These are phyloP conservation scores for Lachnellula occidentalis DNA, from an alignment of 2,329 filamentous ascomycete genomes.

Conservation along the genomic window DNA sequence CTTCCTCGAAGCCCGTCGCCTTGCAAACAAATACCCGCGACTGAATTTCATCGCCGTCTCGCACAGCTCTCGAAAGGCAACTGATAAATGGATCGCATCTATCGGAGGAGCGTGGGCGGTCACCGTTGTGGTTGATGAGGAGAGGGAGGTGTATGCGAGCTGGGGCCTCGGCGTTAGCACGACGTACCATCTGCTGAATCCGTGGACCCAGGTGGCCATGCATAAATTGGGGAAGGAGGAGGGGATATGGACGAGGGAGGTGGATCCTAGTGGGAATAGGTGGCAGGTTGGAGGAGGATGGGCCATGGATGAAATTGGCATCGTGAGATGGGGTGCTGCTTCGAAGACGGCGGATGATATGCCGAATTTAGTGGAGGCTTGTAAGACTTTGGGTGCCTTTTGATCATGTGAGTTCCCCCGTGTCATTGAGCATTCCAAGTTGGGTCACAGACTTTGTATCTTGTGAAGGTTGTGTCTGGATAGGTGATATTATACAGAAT, in stretches of 20 bases:
- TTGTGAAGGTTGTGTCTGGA: no score
- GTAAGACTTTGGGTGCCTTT: slow-evolving; percentile 29
- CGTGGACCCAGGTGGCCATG: slow-evolving; percentile 49
- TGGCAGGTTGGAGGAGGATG: slow-evolving; percentile 62
- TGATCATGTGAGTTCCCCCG: background rate
- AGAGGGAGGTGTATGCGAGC: slow-evolving; percentile 54
- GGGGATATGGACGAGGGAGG: slow-evolving; percentile 55
- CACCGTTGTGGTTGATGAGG: slow-evolving; percentile 54
- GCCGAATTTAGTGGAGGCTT: slow-evolving; percentile 46
- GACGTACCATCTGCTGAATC: slow-evolving; percentile 59
- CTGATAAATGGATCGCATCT: slow-evolving; percentile 35
- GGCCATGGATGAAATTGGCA: slow-evolving; percentile 34
- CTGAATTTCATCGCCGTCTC: slow-evolving; percentile 58
- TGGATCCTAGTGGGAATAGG: slow-evolving; percentile 59
- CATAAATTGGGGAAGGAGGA: slow-evolving; percentile 55
- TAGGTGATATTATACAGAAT: no score
- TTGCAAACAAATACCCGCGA: slow-evolving; percentile 47
- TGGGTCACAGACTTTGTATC: no score
- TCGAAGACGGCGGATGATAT: slow-evolving; percentile 48
- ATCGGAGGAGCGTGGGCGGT: slow-evolving; percentile 39
- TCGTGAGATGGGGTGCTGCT: slow-evolving; percentile 48
- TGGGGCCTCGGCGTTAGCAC: slow-evolving; percentile 62
- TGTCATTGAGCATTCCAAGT: background rate
- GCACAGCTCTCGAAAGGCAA: slow-evolving; percentile 55
- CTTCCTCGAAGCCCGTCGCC: slow-evolving; percentile 49